Evolutionary conservation across 2,329 filamentous ascomycete species (phyloP).

Genomic region (Ophiostoma piceae): DNA sequence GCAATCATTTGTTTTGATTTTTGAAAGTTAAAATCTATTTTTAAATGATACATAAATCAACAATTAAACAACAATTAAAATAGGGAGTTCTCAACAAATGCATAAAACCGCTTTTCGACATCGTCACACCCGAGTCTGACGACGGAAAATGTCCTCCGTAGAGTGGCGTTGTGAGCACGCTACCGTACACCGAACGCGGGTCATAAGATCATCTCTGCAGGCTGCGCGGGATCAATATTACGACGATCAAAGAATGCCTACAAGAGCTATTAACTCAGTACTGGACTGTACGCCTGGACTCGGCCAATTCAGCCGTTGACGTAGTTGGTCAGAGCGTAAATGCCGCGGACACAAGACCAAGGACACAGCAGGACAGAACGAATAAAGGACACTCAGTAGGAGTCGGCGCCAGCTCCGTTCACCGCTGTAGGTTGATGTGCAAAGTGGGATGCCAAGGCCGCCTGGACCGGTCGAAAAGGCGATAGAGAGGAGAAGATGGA

Average conservation of each 20-base stretch:
- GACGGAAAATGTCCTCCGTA: not conserved
- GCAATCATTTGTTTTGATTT: too few relatives aligned
- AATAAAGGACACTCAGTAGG: not conserved
- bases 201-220: not conserved
- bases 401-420: conserved; percentile 17
- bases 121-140: not conserved
- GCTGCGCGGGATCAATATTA: not conserved
- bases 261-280: not conserved
- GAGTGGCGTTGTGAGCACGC: not conserved
- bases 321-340: conserved; percentile 9
- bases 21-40: too few relatives aligned
- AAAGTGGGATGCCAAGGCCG: conserved; percentile 19
- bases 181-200: not conserved
- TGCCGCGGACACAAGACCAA: not conserved
- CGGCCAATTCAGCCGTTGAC: conserved; percentile 1
- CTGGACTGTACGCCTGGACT: not conserved
- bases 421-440: conserved; percentile 16
- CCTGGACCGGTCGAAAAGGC: conserved; percentile 18
- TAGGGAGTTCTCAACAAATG: not conserved
- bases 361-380: not conserved
- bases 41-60: too few relatives aligned
- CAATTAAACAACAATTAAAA: too few relatives aligned
- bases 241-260: not conserved
- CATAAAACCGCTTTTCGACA: not conserved
- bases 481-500: not conserved